Base-by-base conservation (phyloP, 495 filamentous ascomycete species). In the Apiosordaria backusii region DNA sequence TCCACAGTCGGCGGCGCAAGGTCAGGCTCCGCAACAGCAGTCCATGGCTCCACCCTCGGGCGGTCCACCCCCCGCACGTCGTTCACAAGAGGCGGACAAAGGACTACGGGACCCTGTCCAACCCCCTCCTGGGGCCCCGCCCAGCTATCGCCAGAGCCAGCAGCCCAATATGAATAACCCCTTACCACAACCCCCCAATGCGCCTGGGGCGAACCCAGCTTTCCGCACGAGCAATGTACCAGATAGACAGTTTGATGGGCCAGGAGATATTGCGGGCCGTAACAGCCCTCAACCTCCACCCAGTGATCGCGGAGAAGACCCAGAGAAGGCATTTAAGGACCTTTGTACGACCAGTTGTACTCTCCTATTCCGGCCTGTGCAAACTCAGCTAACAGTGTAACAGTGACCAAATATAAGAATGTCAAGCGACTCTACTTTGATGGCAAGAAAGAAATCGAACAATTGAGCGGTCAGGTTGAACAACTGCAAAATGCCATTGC, bases 391-490 rank as follows among this genome's bases (percentile, higher is more conserved):
- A 65, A 68, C 58, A 15, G 60, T 19, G 16, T 53, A 19, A 29
- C 72, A 97, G 93, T 92, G 75, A 86, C 85, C 68, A 99, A 99
- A 81, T 99, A 99, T 74, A 92, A 92, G 78, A 97, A 97, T 75
- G 95, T 99, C 60, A 99, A 99, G 81, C 87, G 91, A 35, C 90
- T 97, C 68, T 99, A 97, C 74, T 99, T 98, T 74, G 95, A 99
- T 65, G 92, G 93, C 70, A 93, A 96, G 72, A 82, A 88, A 60
- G 91, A 96, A 74, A 92, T 97, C 27, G 91, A 96, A 71, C 87
- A 90, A 69, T 88, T 93, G 67, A 91, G 90, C 68, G 82, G 89
- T 57, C 94, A 98, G 74, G 92, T 99, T 13, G 92, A 97, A 74
- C 90, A 93, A 72, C 86, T 99, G 13, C 95, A 99, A 77, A 98